Evolutionary conservation across 2,329 filamentous ascomycete genomes (phyloP), one percentile per base, ranked within the genome.

Genomic region (Fusarium tricinctum): DNA sequence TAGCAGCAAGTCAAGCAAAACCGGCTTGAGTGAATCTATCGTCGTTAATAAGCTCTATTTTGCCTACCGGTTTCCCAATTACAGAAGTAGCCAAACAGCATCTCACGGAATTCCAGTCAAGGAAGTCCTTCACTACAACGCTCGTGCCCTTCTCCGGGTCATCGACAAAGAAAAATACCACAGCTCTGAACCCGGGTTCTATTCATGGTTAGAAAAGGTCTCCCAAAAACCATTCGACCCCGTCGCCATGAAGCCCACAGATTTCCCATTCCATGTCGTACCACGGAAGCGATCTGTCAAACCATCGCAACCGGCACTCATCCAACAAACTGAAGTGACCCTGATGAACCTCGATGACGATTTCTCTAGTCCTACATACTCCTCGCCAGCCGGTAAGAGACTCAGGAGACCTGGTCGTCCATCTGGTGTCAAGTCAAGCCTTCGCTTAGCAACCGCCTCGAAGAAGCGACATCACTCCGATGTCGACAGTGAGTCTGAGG

Each of bases 91-190:
- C 0, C 48, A 74, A 13, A 69, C 40, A 7, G 78, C 74, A 20
- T 73, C 76, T n/a, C 82, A 83, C 70, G 82, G 75, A 46, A 78
- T 86, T 12, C 78, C 78, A 4, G 74, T 78, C 4, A 57, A 75
- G 38, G 81, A 85, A 38, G 71, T 86, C 5, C 70, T 84, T 3
- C 77, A 80, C 14, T 86, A 83, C 62, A 82, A 84, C 53, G 78
- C 83, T 2, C 68, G 68, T 6, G 78, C 79, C 8, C 75, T 88
- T 8, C 65, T 83, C 2, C 54, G 73, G 3, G 65, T 63, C 5
- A 72, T 85, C 3, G 77, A 78, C 38, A 69, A 72, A 6, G 67
- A 67, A 7, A 77, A 75, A 20, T 84, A 80, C 70, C 66, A 72
- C 5, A 55, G 58, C 1, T 76, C 75, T 10, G 74, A 74, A 0